Conservation (phyloP, 164 flowering plant genomes). For the Brasenia schreberi region DNA sequence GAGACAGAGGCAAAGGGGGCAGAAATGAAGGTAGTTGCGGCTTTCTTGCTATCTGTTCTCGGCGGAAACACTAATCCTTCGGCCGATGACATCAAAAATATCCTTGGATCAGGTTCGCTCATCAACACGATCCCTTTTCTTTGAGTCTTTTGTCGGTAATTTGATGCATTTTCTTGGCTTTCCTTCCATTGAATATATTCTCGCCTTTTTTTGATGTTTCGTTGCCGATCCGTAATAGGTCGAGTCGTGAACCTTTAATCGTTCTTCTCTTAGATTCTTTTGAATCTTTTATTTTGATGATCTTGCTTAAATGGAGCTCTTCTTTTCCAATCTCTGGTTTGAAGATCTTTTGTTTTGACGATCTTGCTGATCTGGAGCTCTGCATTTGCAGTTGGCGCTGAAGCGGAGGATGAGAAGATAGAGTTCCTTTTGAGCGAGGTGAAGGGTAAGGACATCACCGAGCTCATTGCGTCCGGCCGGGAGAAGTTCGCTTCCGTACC, state of each 20-base stretch:
- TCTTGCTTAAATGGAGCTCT: too few relatives aligned
- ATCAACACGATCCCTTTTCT: too few relatives aligned
- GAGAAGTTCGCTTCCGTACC: constrained; percentile 87
- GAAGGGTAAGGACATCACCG: constrained; percentile 58
- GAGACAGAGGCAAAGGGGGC: not conserved
- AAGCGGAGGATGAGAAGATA: constrained; percentile 53
- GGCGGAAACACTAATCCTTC: constrained; percentile 56
- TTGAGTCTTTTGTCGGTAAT: too few relatives aligned
- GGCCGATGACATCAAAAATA: constrained; percentile 37
- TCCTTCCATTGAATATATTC: too few relatives aligned
- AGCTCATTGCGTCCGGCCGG: constrained; percentile 72
- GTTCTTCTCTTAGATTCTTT: too few relatives aligned
- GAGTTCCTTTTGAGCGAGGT: constrained; percentile 52
- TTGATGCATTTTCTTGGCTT: too few relatives aligned
- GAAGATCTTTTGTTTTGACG: not conserved
- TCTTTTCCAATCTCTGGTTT: too few relatives aligned
- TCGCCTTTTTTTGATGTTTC: too few relatives aligned
- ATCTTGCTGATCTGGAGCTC: not conserved
- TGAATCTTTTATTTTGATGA: not conserved
- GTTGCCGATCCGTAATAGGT: too few relatives aligned
- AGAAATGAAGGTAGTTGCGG: constrained; percentile 65
- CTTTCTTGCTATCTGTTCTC: constrained; percentile 56
- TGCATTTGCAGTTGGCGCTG: constrained; percentile 48
- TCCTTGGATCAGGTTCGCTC: constrained; percentile 47
- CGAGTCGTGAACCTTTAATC: too few relatives aligned